These are phyloP conservation scores for Ustilago lituana DNA, from an alignment of 1,284 basidiomycete genomes.

Conservation along the genomic window DNA sequence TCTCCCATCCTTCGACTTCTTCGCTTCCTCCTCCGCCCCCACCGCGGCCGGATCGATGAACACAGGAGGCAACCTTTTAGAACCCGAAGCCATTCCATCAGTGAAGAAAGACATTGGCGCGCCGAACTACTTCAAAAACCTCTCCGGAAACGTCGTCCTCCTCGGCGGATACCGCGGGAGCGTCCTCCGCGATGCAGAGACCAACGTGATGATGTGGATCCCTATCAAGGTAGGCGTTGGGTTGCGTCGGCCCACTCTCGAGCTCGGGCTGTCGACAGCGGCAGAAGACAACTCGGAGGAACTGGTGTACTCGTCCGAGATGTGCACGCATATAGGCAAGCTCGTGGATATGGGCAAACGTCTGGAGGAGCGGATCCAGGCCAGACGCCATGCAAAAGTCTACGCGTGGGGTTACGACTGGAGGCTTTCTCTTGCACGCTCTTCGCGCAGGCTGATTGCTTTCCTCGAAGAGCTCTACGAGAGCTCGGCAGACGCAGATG, in stretches of 20 bases:
- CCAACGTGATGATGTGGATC: constrained; percentile 63
- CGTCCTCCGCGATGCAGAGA: constrained; percentile 62
- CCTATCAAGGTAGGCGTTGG: constrained; percentile 64
- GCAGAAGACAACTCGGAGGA: constrained; percentile 56
- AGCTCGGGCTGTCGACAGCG: constrained; percentile 55
- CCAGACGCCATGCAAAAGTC: constrained; percentile 48
- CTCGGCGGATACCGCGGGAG: constrained; percentile 66
- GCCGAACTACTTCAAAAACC: constrained; percentile 53
- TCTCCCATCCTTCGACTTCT: constrained; percentile 31
- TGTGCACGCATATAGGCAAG: constrained; percentile 57
- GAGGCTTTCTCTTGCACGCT: constrained; percentile 45
- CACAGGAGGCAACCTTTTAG: constrained; percentile 17
- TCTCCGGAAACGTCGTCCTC: constrained; percentile 64
- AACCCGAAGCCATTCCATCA: constrained; percentile 48
- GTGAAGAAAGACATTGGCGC: constrained; percentile 41
- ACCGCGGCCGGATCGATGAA: no score
- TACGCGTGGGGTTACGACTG: constrained; percentile 66
- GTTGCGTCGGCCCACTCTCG: constrained; percentile 59
- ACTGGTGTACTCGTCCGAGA: constrained; percentile 58
- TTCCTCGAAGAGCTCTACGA: constrained; percentile 49
- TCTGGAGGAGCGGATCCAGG: constrained; percentile 47
- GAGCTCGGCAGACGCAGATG: constrained; percentile 22
- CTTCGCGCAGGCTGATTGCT: constrained; percentile 18
- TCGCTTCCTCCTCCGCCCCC: constrained; percentile 3
- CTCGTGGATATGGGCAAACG: constrained; percentile 64